phyloP scores from a whole-genome alignment of 345 rosid species.

The Psidium guajava region DNA sequence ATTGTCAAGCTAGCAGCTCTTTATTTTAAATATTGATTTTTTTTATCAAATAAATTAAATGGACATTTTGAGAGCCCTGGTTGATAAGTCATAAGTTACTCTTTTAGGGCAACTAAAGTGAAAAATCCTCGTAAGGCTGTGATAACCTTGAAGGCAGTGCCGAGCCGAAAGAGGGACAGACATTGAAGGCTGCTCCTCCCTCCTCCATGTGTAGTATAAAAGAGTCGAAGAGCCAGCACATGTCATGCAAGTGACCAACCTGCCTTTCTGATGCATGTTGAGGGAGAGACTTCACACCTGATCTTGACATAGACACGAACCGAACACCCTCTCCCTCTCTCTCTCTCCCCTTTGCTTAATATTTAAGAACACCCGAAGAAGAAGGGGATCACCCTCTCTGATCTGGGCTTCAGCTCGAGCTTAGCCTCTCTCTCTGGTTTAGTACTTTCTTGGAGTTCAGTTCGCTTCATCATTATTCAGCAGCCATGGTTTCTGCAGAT shows the following conservation, averaged over 20 bases:
- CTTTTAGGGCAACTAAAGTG: not conserved
- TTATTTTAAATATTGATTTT: not conserved
- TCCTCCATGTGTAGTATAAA: not conserved
- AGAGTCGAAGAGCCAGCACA: not conserved
- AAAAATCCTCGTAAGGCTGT: not conserved
- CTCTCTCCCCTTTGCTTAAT: not conserved
- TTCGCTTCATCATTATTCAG: not conserved
- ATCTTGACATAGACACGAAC: not conserved
- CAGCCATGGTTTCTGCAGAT: conserved; percentile 41
- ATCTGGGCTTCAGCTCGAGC: not conserved
- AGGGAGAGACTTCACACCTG: not conserved
- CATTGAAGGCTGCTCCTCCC: not conserved
- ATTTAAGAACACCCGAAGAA: not conserved
- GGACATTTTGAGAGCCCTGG: not conserved
- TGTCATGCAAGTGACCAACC: conserved; percentile 20
- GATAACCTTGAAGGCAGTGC: not conserved
- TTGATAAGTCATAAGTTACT: not conserved
- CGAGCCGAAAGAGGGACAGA: not conserved
- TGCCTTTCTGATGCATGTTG: not conserved
- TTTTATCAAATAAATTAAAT: not conserved
- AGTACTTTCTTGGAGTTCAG: not conserved
- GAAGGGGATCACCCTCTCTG: not conserved
- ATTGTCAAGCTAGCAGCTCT: no score
- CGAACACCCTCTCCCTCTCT: not conserved
- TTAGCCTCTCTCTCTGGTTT: not conserved